These are phyloP conservation scores for Mycosphaerelloides madeirae DNA, from an alignment of 2,329 filamentous ascomycete genomes.

Conservation along the genomic window DNA sequence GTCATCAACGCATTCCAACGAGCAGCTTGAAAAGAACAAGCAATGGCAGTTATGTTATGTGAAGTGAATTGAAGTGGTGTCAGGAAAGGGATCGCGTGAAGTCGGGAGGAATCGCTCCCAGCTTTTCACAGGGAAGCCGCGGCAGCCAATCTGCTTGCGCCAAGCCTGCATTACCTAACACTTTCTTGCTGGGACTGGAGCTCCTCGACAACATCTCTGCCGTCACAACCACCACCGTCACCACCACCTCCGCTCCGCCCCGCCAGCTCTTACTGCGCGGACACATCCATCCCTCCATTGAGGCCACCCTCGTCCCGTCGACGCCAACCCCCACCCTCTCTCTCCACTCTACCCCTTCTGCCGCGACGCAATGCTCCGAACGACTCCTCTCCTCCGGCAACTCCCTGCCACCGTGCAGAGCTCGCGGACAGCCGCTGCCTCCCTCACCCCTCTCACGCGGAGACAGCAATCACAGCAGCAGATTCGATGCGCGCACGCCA, in stretches of 20 bases:
- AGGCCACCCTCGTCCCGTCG: slow-evolving; percentile 5
- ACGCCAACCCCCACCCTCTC: slow-evolving; percentile 2
- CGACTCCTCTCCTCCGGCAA: slow-evolving; percentile 20
- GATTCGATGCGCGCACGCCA: slow-evolving; percentile 72
- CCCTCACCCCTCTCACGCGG: slow-evolving; percentile 17
- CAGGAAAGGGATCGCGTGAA: too few relatives aligned
- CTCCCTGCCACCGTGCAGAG: slow-evolving; percentile 19
- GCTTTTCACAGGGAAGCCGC: too few relatives aligned
- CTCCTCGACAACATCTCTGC: neutral
- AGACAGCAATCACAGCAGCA: slow-evolving; percentile 31
- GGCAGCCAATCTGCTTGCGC: too few relatives aligned
- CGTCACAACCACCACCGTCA: slow-evolving; percentile 1
- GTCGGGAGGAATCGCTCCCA: too few relatives aligned
- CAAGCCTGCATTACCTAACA: too few relatives aligned
- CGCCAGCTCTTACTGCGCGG: neutral
- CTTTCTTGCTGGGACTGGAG: too few relatives aligned
- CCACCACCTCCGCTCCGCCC: slow-evolving; percentile 2
- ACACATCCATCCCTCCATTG: slow-evolving; percentile 1
- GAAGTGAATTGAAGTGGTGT: too few relatives aligned
- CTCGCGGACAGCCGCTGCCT: slow-evolving; percentile 16
- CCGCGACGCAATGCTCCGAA: slow-evolving; percentile 19
- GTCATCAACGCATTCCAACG: too few relatives aligned
- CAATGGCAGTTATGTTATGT: too few relatives aligned
- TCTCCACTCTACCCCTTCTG: slow-evolving; percentile 10
- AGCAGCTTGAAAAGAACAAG: too few relatives aligned